A percentile compares a stretch with the other conserved stretches of the same genome.
Conservation (phyloP, 1,284 basidiomycete genomes). For the Moesziomyces globuligerus region DNA sequence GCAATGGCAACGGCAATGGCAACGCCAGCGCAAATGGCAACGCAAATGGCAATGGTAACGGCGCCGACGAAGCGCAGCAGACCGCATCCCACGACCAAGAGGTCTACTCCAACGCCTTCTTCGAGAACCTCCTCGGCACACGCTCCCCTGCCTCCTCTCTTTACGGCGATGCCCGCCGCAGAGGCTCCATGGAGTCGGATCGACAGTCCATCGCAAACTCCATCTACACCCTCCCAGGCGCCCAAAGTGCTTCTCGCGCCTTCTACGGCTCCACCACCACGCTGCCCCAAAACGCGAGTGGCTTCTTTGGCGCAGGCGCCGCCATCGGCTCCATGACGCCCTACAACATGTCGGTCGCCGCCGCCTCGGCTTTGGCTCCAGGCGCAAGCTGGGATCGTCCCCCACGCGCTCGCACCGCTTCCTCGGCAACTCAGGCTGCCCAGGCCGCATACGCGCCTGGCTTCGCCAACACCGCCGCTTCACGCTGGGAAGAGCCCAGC, state of each 20-base stretch:
- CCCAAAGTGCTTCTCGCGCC: slow-evolving; percentile 37
- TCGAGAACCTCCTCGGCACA: slow-evolving; percentile 31
- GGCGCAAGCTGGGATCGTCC: slow-evolving; percentile 41
- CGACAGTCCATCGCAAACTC: slow-evolving; percentile 55
- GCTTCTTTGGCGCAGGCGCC: slow-evolving; percentile 28
- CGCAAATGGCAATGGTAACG: slow-evolving; percentile 5
- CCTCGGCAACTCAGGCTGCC: slow-evolving; percentile 53
- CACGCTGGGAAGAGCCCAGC: slow-evolving; percentile 28
- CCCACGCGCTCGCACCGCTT: slow-evolving; percentile 50
- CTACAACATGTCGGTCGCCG: slow-evolving; percentile 32
- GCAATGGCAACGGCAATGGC: neutral
- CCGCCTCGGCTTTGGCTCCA: slow-evolving; percentile 5
- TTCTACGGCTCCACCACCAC: slow-evolving; percentile 44
- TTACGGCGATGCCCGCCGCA: slow-evolving; percentile 47
- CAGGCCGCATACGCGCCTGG: slow-evolving; percentile 52
- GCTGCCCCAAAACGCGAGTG: slow-evolving; percentile 33
- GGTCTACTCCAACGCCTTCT: slow-evolving; percentile 45
- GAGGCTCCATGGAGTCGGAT: slow-evolving; percentile 57
- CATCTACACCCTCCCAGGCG: slow-evolving; percentile 48
- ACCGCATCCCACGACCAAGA: slow-evolving; percentile 34
- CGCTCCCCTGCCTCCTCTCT: slow-evolving; percentile 55
- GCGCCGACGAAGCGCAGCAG: slow-evolving; percentile 19
- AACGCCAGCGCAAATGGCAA: slow-evolving; percentile 1
- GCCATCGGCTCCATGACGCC: slow-evolving; percentile 31
- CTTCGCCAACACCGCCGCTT: slow-evolving; percentile 17